Percentiles rank a stretch among this genome's conserved stretches.
Evolutionary conservation across 1,139 yeast species (phyloP).

Genomic region (Candida frijolesensis): DNA sequence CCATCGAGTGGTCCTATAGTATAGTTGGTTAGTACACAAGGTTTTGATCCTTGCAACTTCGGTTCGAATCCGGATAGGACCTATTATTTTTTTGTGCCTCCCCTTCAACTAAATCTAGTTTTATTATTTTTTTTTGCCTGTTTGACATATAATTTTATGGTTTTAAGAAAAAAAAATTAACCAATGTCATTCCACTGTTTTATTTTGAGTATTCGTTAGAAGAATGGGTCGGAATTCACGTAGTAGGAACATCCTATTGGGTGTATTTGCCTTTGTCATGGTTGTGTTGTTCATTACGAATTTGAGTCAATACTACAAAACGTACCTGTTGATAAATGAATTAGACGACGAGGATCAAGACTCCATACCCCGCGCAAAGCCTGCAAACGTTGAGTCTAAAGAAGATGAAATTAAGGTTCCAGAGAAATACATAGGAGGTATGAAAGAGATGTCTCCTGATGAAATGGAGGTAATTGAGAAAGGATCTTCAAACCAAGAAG

Average conservation of each 20-base stretch:
- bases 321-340: neutral
- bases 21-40: conserved; percentile 8
- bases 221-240: neutral
- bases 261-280: neutral
- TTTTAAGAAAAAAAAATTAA: too few species aligned
- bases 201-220: neutral
- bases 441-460: conserved; percentile 20
- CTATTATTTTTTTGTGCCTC: neutral
- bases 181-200: neutral
- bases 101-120: neutral
- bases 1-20: conserved; percentile 1
- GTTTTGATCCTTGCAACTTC: conserved; percentile 8
- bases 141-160: neutral
- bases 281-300: neutral
- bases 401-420: conserved; percentile 19
- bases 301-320: neutral
- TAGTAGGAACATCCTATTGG: neutral
- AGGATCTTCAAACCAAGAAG: neutral
- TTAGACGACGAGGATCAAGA: neutral
- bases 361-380: neutral
- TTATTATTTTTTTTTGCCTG: neutral
- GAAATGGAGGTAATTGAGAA: conserved; percentile 15
- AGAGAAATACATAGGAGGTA: conserved; percentile 27
- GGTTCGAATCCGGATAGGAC: conserved; percentile 8
- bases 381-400: neutral